A percentile compares a stretch with the other conserved stretches of the same genome.
Conservation (phyloP, 2,329 filamentous ascomycete species). For the Leptographium galeiforme region DNA sequence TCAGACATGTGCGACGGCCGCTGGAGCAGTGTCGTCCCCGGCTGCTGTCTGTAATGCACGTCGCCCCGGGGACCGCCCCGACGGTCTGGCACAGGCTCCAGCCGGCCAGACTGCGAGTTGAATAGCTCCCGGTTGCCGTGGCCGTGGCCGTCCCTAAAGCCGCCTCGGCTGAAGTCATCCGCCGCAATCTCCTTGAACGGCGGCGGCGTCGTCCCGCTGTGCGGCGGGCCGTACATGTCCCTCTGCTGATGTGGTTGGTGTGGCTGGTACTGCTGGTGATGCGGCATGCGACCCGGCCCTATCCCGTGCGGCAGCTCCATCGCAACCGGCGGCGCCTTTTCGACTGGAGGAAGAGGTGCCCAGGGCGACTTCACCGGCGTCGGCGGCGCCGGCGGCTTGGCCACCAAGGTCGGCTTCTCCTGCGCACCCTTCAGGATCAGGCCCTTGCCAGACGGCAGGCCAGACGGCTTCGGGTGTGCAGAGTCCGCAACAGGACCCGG, state of each 20-base stretch:
- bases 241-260: conserved; percentile 23
- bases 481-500: conserved; percentile 23
- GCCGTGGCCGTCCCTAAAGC: conserved; percentile 59
- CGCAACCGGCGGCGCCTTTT: conserved; percentile 59
- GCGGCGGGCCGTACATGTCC: conserved; percentile 33
- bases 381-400: conserved; percentile 54
- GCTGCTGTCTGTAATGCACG: conserved; percentile 51
- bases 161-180: conserved; percentile 79
- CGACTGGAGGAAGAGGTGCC: conserved; percentile 74
- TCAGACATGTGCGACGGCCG: conserved; percentile 49
- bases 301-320: conserved; percentile 33
- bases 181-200: conserved; percentile 75
- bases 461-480: conserved; percentile 29
- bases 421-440: conserved; percentile 52
- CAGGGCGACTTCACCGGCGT: conserved; percentile 79
- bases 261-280: conserved; percentile 2
- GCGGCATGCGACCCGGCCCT: background rate
- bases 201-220: conserved; percentile 22
- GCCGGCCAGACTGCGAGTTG: conserved; percentile 89
- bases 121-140: conserved; percentile 63
- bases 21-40: conserved; percentile 51
- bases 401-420: conserved; percentile 60
- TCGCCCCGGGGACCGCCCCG: conserved; percentile 58
- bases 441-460: conserved; percentile 42
- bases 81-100: conserved; percentile 76